These are phyloP conservation scores for Nymphaea colorata DNA, from an alignment of 164 flowering plant genomes.

Conservation along the genomic window DNA sequence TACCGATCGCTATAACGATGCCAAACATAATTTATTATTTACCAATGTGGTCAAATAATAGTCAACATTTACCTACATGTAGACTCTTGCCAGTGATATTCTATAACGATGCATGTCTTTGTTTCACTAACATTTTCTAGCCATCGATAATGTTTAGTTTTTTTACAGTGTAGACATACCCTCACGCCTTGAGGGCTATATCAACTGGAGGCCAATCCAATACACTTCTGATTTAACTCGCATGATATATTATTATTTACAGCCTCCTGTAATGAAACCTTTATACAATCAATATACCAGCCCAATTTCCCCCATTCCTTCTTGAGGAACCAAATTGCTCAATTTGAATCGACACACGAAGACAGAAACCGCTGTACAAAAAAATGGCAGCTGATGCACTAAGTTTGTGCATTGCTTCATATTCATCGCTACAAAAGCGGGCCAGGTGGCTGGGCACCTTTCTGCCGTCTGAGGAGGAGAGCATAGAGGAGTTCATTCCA, in stretches of 20 bases:
- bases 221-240: background rate
- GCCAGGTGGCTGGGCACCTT: background rate
- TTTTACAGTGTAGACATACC: too few species aligned
- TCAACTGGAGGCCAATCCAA: background rate
- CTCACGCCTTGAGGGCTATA: too few species aligned
- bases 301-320: background rate
- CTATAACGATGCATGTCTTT: too few species aligned
- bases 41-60: too few species aligned
- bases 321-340: background rate
- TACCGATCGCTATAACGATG: too few species aligned
- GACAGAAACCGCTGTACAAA: background rate
- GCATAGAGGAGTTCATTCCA: conserved; percentile 89
- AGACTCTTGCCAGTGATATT: too few species aligned
- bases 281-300: background rate
- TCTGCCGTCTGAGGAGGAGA: conserved; percentile 27
- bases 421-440: background rate
- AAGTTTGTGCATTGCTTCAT: background rate
- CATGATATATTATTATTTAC: too few species aligned
- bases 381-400: background rate
- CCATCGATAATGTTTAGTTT: too few species aligned
- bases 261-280: background rate
- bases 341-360: too few species aligned
- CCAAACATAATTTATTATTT: too few species aligned
- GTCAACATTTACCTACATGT: too few species aligned
- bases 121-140: too few species aligned